Conservation (phyloP, 2,329 filamentous ascomycete genomes). For the Trichoderma gracile region DNA sequence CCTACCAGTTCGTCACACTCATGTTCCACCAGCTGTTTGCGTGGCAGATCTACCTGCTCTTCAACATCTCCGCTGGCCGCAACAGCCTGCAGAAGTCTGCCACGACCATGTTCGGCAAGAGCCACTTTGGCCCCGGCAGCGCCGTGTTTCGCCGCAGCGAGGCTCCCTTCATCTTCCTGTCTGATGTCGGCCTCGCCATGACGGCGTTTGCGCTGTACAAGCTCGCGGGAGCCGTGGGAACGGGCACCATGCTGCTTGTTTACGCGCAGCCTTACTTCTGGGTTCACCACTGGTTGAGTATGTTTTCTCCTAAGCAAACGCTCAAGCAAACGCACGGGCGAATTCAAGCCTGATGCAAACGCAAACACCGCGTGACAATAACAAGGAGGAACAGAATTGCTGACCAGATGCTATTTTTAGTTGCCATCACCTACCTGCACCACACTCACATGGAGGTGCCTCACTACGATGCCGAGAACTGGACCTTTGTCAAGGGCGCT, state of each 20-base stretch:
- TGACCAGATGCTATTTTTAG: slow-evolving; percentile 38
- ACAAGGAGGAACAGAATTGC: background rate
- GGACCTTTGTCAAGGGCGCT: slow-evolving; percentile 63
- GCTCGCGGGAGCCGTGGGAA: slow-evolving; percentile 51
- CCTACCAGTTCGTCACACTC: slow-evolving; percentile 55
- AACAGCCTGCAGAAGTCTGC: slow-evolving; percentile 13
- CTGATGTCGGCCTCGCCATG: slow-evolving; percentile 60
- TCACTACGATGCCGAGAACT: slow-evolving; percentile 56
- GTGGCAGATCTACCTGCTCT: slow-evolving; percentile 64
- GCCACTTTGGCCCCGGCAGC: slow-evolving; percentile 63
- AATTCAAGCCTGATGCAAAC: too few species aligned
- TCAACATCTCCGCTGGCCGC: slow-evolving; percentile 50
- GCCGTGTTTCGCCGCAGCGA: slow-evolving; percentile 62
- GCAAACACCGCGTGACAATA: background rate
- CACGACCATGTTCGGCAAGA: slow-evolving; percentile 40
- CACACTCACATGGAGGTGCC: slow-evolving; percentile 46
- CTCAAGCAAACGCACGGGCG: too few species aligned
- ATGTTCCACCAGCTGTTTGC: slow-evolving; percentile 64
- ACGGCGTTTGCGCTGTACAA: slow-evolving; percentile 54
- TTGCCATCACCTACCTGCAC: slow-evolving; percentile 74
- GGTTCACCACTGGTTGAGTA: slow-evolving; percentile 70
- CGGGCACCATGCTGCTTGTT: slow-evolving; percentile 53
- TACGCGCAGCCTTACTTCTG: slow-evolving; percentile 68
- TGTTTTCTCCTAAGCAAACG: slow-evolving; percentile 29
- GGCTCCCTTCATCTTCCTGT: slow-evolving; percentile 56